These are phyloP conservation scores for Cutaneotrichosporon cavernicola DNA, from an alignment of 1,284 basidiomycete genomes.

Conservation along the genomic window DNA sequence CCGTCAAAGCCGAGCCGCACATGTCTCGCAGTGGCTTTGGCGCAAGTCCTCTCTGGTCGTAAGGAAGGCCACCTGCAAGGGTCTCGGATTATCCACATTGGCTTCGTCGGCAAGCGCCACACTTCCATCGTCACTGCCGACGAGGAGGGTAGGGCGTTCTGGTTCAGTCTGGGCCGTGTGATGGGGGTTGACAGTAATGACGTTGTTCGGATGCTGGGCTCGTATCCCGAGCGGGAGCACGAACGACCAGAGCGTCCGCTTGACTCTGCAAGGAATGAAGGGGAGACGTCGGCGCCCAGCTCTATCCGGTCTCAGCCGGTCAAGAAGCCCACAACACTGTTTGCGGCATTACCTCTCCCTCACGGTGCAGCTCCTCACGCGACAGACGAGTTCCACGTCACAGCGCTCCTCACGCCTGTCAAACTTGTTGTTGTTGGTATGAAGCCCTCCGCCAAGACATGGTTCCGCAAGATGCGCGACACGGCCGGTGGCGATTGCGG, in stretches of 20 bases:
- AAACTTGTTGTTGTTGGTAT: slow-evolving; percentile 92
- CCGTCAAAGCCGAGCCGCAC: slow-evolving; percentile 57
- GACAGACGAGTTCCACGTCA: slow-evolving; percentile 78
- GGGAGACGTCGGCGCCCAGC: slow-evolving; percentile 18
- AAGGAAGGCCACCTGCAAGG: slow-evolving; percentile 89
- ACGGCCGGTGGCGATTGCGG: slow-evolving; percentile 50
- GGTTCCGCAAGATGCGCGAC: slow-evolving; percentile 77
- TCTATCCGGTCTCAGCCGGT: slow-evolving; percentile 41
- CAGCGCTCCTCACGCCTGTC: slow-evolving; percentile 81
- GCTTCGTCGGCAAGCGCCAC: slow-evolving; percentile 89
- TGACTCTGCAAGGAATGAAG: background rate
- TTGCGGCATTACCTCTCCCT: slow-evolving; percentile 79
- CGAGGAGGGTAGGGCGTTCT: slow-evolving; percentile 88
- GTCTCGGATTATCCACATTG: slow-evolving; percentile 80
- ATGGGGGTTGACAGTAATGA: slow-evolving; percentile 94
- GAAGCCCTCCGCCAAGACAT: slow-evolving; percentile 87
- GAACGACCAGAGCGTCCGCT: slow-evolving; percentile 3
- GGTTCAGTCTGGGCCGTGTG: slow-evolving; percentile 90
- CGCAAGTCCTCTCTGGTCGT: slow-evolving; percentile 68
- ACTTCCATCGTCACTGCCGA: slow-evolving; percentile 92
- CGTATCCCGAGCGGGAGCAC: slow-evolving; percentile 67
- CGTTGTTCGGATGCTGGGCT: slow-evolving; percentile 87
- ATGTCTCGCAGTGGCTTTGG: slow-evolving; percentile 34
- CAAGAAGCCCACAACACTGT: slow-evolving; percentile 62
- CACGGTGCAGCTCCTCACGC: slow-evolving; percentile 72